A percentile compares a stretch with the other conserved stretches of the same genome.
Conservation (phyloP, 495 filamentous ascomycete genomes). For the Bombardia bombarda region DNA sequence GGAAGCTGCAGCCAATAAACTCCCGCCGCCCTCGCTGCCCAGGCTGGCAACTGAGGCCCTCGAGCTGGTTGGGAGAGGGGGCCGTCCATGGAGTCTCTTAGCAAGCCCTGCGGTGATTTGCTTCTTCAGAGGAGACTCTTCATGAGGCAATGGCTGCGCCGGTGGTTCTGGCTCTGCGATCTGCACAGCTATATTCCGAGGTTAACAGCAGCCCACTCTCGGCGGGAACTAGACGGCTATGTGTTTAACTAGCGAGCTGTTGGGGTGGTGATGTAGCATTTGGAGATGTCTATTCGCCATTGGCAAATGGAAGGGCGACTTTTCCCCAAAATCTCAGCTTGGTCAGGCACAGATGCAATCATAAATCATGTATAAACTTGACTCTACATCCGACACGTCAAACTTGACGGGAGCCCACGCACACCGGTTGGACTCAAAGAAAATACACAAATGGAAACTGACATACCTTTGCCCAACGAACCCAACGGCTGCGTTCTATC, state of each 20-base stretch:
- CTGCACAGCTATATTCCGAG: slow-evolving; percentile 34
- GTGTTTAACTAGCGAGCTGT: no score
- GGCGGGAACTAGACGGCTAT: no score
- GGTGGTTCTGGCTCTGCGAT: slow-evolving; percentile 39
- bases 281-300: no score
- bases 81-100: slow-evolving; percentile 34
- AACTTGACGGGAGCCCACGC: no score
- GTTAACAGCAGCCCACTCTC: no score
- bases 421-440: neutral
- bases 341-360: no score
- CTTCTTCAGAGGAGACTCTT: slow-evolving; percentile 33
- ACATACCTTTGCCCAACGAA: slow-evolving; percentile 37
- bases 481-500: slow-evolving; percentile 27
- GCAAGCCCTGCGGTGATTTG: slow-evolving; percentile 35
- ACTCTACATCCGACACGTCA: no score
- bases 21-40: slow-evolving; percentile 19
- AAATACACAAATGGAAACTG: slow-evolving; percentile 1
- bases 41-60: slow-evolving; percentile 31
- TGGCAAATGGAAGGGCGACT: no score
- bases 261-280: no score
- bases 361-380: no score
- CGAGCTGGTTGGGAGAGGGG: slow-evolving; percentile 22
- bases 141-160: slow-evolving; percentile 16
- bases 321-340: no score
- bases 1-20: slow-evolving; percentile 12